Conservation (phyloP, 345 rosid genomes). For the Lenwebbia sp. region DNA sequence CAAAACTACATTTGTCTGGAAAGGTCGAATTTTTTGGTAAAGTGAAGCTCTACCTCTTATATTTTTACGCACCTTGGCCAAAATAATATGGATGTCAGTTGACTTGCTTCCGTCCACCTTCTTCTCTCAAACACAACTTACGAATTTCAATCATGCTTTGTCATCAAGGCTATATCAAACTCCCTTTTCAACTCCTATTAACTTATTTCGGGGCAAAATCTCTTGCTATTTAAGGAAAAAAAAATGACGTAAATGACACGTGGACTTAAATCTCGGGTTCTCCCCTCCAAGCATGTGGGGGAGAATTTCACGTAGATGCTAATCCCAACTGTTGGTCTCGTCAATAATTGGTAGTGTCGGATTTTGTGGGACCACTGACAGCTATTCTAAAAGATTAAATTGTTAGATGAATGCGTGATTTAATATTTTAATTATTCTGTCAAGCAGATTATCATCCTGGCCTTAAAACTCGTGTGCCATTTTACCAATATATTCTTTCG, state of each 20-base stretch:
- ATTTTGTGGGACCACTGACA: no score
- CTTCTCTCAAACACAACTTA: not conserved
- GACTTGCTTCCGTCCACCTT: not conserved
- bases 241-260: not conserved
- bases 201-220: not conserved
- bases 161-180: not conserved
- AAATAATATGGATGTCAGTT: no score
- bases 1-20: no score
- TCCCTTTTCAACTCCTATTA: not conserved
- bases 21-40: no score
- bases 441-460: no score
- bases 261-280: not conserved
- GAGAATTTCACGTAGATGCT: not conserved
- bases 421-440: no score
- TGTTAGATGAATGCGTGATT: no score
- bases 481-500: no score
- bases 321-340: not conserved
- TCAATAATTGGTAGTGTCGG: not conserved
- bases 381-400: fast-evolving
- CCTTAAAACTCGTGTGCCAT: no score
- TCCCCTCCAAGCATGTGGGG: not conserved
- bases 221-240: not conserved
- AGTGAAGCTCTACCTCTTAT: no score
- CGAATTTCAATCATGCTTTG: not conserved
- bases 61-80: no score